Conservation (phyloP, 1,284 basidiomycete genomes). For the Malassezia brasiliensis region DNA sequence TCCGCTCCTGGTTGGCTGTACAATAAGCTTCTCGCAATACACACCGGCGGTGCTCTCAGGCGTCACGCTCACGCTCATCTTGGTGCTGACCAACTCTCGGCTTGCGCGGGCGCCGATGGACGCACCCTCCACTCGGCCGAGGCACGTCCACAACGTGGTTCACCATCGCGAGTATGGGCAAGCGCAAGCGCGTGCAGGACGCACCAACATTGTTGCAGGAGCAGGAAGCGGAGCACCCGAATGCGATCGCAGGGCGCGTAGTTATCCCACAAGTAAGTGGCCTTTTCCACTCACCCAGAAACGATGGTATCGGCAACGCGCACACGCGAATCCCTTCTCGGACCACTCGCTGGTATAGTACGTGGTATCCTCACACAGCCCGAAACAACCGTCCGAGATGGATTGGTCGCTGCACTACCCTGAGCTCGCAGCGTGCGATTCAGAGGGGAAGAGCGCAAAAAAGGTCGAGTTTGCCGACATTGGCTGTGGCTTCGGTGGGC, state of each 20-base stretch:
- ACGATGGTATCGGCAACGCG: conserved; percentile 89
- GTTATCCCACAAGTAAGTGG: conserved; percentile 22
- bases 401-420: conserved; percentile 84
- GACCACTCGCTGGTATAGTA: conserved; percentile 83
- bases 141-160: background rate
- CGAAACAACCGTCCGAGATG: conserved; percentile 65
- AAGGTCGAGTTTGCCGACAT: conserved; percentile 93
- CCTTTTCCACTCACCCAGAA: conserved; percentile 57
- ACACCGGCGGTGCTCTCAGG: conserved; percentile 12
- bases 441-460: background rate
- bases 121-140: conserved; percentile 6
- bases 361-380: conserved; percentile 50
- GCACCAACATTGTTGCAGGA: conserved; percentile 20
- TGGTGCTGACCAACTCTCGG: conserved; percentile 10
- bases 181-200: conserved; percentile 18
- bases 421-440: conserved; percentile 53
- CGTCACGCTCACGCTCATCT: conserved; percentile 13
- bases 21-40: background rate
- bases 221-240: conserved; percentile 28
- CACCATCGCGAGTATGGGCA: conserved; percentile 8
- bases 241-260: conserved; percentile 26
- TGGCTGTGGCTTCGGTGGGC: conserved; percentile 94
- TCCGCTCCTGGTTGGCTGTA: conserved; percentile 53
- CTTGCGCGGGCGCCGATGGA: background rate
- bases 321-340: conserved; percentile 95